Evolutionary conservation across 2,329 filamentous ascomycete genomes (phyloP).

Genomic region (Phyllosticta citribraziliensis): DNA sequence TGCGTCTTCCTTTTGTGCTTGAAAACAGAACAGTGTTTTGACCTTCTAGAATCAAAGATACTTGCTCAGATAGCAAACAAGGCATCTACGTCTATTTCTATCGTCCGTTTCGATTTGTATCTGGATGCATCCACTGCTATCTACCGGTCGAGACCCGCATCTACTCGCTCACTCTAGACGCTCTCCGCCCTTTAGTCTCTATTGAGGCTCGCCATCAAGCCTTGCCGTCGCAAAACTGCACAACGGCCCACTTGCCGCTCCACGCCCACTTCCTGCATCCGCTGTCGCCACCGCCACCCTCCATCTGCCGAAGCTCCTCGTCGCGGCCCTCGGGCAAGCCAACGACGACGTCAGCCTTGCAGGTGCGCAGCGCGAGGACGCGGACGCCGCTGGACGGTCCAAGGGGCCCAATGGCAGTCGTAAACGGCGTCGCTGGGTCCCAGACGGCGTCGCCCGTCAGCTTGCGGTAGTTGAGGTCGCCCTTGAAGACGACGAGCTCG

Average conservation of each 20-base stretch:
- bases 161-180: not conserved
- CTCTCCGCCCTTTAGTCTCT: no score
- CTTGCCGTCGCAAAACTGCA: conserved; percentile 70
- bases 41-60: no score
- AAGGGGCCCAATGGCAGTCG: conserved; percentile 73
- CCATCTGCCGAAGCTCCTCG: conserved; percentile 60
- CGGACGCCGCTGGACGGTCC: conserved; percentile 75
- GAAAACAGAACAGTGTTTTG: no score
- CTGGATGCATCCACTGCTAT: no score
- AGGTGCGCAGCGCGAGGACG: conserved; percentile 78
- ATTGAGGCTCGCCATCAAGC: conserved; percentile 6
- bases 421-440: conserved; percentile 81
- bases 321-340: conserved; percentile 75
- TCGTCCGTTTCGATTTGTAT: no score
- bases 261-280: conserved; percentile 80
- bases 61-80: no score
- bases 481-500: conserved; percentile 92
- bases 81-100: no score
- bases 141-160: no score
- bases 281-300: conserved; percentile 61
- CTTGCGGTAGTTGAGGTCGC: conserved; percentile 94
- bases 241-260: conserved; percentile 94
- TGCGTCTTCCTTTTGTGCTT: no score
- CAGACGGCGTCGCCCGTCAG: conserved; percentile 74
- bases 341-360: conserved; percentile 93